Percentiles rank a stretch among this genome's conserved stretches.
Conservation (phyloP, 1,284 basidiomycete genomes). For the Sporisorium exsertum region DNA sequence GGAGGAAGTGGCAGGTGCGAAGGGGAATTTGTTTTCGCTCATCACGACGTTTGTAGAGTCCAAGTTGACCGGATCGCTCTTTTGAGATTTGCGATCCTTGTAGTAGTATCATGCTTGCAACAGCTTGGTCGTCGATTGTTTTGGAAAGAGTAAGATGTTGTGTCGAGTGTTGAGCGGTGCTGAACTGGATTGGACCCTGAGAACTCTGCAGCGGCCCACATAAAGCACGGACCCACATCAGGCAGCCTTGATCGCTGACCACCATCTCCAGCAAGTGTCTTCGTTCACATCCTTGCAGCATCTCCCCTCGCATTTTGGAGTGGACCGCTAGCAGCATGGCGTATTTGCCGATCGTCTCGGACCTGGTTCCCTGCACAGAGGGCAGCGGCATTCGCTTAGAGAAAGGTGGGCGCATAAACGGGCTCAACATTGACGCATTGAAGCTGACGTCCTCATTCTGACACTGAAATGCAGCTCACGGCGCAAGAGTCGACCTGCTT, state of each 20-base stretch:
- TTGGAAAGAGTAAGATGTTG: neutral
- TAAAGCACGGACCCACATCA: constrained; percentile 2
- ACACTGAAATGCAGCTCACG: neutral
- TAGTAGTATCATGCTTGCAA: constrained; percentile 1
- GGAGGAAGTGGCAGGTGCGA: constrained; percentile 27
- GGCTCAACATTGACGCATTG: neutral
- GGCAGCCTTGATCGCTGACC: neutral
- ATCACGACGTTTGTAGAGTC: constrained; percentile 37
- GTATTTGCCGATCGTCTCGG: neutral
- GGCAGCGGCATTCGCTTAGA: neutral
- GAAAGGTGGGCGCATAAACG: neutral
- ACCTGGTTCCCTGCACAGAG: neutral
- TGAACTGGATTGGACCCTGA: constrained; percentile 6
- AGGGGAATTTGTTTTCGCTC: constrained; percentile 22
- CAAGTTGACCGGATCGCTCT: constrained; percentile 22
- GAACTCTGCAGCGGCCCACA: constrained; percentile 4
- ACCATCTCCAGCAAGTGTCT: neutral
- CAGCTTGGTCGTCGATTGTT: neutral
- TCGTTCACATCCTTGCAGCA: neutral
- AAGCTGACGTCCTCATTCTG: neutral
- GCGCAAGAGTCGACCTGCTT: neutral
- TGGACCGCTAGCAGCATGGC: neutral
- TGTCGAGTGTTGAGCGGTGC: neutral
- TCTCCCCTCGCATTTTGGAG: too few species aligned
- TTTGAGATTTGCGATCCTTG: constrained; percentile 4